A percentile compares a stretch with the other conserved stretches of the same genome.
phyloP scores from a whole-genome alignment of 495 filamentous ascomycete species.

The Daldinia childiae region DNA sequence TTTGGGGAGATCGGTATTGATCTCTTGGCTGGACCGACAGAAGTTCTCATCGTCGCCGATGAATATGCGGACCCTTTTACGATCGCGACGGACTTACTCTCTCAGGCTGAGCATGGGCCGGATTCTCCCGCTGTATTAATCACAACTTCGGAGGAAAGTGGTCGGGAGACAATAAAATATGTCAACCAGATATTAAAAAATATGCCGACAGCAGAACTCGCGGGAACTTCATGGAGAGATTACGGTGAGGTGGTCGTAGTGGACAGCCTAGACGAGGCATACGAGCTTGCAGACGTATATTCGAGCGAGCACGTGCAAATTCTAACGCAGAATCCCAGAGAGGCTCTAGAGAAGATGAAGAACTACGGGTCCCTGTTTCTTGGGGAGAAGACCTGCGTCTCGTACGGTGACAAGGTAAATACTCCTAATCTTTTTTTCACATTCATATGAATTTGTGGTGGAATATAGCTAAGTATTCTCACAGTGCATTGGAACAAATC shows the following conservation, averaged over 20 bases:
- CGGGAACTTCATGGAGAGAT: conserved; percentile 56
- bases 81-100: conserved; percentile 61
- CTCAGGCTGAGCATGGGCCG: conserved; percentile 63
- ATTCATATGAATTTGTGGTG: neutral
- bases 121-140: conserved; percentile 62
- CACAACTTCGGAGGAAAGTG: conserved; percentile 58
- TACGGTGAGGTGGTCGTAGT: conserved; percentile 62
- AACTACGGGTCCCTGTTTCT: conserved; percentile 63
- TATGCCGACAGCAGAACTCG: conserved; percentile 56
- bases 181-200: conserved; percentile 54
- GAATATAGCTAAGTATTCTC: neutral
- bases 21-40: conserved; percentile 62
- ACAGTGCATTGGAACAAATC: conserved; percentile 64
- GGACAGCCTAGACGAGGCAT: conserved; percentile 57
- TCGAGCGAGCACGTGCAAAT: conserved; percentile 66
- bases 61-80: conserved; percentile 61
- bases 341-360: conserved; percentile 61
- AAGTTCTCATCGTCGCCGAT: conserved; percentile 64
- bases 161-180: conserved; percentile 50
- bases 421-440: neutral
- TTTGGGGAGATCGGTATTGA: conserved; percentile 66
- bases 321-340: conserved; percentile 57
- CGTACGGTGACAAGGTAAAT: conserved; percentile 61
- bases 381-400: conserved; percentile 64
- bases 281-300: conserved; percentile 60